These are phyloP conservation scores for Diutina siamensis DNA, from an alignment of 1,139 yeast species.

Conservation along the genomic window DNA sequence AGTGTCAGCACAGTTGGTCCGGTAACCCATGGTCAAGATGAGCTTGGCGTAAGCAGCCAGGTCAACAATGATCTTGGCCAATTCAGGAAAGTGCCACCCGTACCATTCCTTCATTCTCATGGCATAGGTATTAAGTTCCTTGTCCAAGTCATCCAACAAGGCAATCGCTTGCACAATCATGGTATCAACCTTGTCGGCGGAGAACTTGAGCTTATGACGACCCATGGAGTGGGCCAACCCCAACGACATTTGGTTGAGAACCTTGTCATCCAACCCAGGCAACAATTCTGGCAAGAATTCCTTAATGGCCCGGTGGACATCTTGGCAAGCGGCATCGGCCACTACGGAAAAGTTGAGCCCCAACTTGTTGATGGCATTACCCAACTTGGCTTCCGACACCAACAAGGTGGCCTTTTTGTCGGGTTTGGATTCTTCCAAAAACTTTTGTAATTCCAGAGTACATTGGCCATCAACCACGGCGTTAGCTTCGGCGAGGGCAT, in stretches of 20 bases:
- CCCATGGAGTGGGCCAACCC: slow-evolving; percentile 97
- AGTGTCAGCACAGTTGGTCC: slow-evolving; percentile 82
- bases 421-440: slow-evolving; percentile 70
- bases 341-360: slow-evolving; percentile 83
- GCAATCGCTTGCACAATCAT: slow-evolving; percentile 99
- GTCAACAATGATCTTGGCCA: slow-evolving; percentile 93
- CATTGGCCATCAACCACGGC: slow-evolving; percentile 91
- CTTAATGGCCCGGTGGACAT: slow-evolving; percentile 88
- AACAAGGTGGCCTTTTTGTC: slow-evolving; percentile 86
- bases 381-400: slow-evolving; percentile 91
- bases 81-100: slow-evolving; percentile 99
- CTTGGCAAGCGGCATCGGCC: slow-evolving; percentile 89
- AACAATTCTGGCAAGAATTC: slow-evolving; percentile 87
- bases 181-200: slow-evolving; percentile 96
- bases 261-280: slow-evolving; percentile 83
- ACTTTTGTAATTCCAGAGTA: slow-evolving; percentile 64
- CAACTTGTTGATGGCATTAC: slow-evolving; percentile 90
- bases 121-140: slow-evolving; percentile 93
- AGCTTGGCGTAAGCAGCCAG: slow-evolving; percentile 92
- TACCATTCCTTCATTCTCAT: slow-evolving; percentile 99
- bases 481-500: slow-evolving; percentile 92
- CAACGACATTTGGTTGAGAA: slow-evolving; percentile 85
- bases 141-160: slow-evolving; percentile 88
- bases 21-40: slow-evolving; percentile 85
- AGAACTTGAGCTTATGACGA: slow-evolving; percentile 93